phyloP scores from a whole-genome alignment of 208 protist species.

The Ichthyophonus hoferi region DNA sequence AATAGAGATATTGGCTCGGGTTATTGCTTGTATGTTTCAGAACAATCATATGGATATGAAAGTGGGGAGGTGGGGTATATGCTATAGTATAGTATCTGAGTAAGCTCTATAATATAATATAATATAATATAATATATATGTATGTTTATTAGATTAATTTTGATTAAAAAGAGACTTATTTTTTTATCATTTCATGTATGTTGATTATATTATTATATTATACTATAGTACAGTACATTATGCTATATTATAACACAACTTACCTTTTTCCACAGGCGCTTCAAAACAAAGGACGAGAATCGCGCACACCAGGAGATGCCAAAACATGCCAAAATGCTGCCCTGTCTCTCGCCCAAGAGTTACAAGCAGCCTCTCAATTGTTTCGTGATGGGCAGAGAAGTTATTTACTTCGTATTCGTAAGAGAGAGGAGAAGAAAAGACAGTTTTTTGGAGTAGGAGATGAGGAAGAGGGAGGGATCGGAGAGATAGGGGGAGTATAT shows the following conservation, averaged over 20 bases:
- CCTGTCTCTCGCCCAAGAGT: background rate
- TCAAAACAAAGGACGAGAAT: background rate
- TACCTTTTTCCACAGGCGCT: background rate
- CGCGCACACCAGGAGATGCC: background rate
- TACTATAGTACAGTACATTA: too few relatives aligned
- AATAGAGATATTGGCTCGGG: slow-evolving; percentile 21
- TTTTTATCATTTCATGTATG: too few relatives aligned
- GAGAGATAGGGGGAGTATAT: background rate
- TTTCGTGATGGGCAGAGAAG: slow-evolving; percentile 1
- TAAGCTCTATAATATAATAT: too few relatives aligned
- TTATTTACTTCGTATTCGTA: slow-evolving; percentile 15
- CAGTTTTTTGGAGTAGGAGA: background rate
- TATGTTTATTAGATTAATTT: too few relatives aligned
- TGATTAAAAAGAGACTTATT: too few relatives aligned
- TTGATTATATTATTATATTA: too few relatives aligned
- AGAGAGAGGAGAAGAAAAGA: background rate
- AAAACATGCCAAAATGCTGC: slow-evolving; percentile 5
- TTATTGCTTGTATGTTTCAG: slow-evolving; percentile 13
- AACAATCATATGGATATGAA: background rate
- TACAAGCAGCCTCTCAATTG: background rate
- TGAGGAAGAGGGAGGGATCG: background rate
- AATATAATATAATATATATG: too few relatives aligned
- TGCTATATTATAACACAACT: too few relatives aligned
- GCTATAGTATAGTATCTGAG: too few relatives aligned
- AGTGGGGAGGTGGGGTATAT: background rate